Base-by-base conservation (phyloP, 108 stramenopile species). In the Skeletonema marinoi region DNA sequence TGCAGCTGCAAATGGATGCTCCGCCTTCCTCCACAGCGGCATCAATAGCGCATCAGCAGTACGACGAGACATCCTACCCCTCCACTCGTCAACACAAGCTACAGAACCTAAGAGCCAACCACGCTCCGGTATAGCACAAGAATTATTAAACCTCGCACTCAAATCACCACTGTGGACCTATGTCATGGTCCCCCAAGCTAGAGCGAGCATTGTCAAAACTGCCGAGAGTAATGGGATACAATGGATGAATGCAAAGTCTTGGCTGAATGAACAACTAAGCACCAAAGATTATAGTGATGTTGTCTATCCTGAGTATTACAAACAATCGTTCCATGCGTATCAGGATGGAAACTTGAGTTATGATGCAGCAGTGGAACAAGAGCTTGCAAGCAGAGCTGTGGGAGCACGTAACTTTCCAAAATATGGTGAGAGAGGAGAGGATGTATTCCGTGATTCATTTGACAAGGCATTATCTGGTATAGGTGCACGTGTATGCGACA, bases 401-500 rank as follows among this genome's bases (percentile, higher is more conserved):
- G 93, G 93, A 6, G 91, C 93, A 14, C 60, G 93, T 5, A 94
- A 94, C 60, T 94, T 92, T 78, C 93, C 93, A 29, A 50, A 74
- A 50, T 87, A 81, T 74, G 87, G 88, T 36, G 63, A 70, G 13
- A 51, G 74, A 7, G 93, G 93, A 13, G 93, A 92, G 79, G 88
- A 90, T 68, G 90, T 88, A 7, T 94, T 94, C 69, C 89, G 93
- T 13, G 79, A 77, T 32, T 75, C 89, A 1, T 94, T 94, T 71
- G 88, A 90, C 63, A 69, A 70, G 54, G 89, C 88, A n/a, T 63
- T 94, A 51, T 32, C 63, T 3, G 64, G 83, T 65, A 75, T 85
- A 21, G 88, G 91, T 17, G 91, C 86, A 44, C n/a, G 29, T 6
- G 66, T 87, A 30, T 74, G 73, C 30, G 44, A 70, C 19, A 35